These are phyloP conservation scores for Spirogloea muscicola DNA, from an alignment of 139 green algal species.

Conservation along the genomic window DNA sequence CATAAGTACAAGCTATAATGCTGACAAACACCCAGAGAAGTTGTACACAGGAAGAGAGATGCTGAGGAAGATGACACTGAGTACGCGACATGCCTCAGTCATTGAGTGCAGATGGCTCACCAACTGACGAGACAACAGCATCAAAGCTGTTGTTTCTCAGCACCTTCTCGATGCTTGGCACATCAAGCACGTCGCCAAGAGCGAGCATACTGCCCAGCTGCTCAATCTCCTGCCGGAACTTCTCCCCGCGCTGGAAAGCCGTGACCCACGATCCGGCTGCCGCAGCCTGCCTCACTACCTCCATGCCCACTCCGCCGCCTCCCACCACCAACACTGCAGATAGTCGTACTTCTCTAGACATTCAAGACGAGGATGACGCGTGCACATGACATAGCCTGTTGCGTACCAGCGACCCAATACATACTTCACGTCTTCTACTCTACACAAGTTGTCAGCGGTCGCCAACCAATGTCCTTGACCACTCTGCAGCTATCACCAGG, in stretches of 20 bases:
- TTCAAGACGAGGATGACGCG: not conserved
- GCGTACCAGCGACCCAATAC: not conserved
- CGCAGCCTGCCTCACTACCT: constrained; percentile 78
- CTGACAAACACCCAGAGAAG: not conserved
- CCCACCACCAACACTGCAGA: constrained; percentile 75
- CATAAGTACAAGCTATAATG: not conserved
- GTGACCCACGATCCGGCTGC: constrained; percentile 94
- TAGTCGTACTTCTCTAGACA: not conserved
- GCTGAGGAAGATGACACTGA: not conserved
- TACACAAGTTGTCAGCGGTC: too few relatives aligned
- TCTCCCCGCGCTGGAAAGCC: constrained; percentile 61
- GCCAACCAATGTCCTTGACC: not conserved
- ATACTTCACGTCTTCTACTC: too few relatives aligned
- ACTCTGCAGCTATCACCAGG: not conserved
- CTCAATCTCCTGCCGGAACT: constrained; percentile 77
- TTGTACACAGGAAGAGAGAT: not conserved
- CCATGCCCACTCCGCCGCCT: constrained; percentile 80
- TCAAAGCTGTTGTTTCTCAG: constrained; percentile 70
- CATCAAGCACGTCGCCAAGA: constrained; percentile 79
- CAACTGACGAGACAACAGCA: constrained; percentile 11
- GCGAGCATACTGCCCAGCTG: constrained; percentile 85
- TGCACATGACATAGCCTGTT: not conserved
- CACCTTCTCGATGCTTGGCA: constrained; percentile 57
- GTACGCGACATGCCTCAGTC: not conserved
- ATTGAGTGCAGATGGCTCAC: not conserved